Base-by-base conservation (phyloP, 2,329 filamentous ascomycete genomes). In the Monosporascus sp. region DNA sequence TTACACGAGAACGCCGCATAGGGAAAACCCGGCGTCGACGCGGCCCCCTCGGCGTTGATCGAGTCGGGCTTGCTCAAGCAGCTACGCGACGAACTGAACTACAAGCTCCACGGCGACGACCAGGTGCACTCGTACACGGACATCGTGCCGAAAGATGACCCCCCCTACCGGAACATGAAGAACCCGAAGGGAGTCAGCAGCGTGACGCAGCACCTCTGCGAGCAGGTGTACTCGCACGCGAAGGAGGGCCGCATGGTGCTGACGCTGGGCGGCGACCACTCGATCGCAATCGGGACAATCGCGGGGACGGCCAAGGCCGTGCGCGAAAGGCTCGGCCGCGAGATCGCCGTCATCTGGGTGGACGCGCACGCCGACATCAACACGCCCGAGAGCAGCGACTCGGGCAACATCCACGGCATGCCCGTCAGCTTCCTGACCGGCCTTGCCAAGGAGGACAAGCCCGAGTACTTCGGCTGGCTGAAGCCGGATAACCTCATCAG, bases 331-430 rank as follows among this genome's bases (percentile, higher is more conserved):
- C 76, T 96, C 54, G 83, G 77, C 45, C 81, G 87, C 52, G 93
- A 97, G 64, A 86, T 97, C 58, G 94, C 91, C 14, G 90, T 99
- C 54, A 95, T 99, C 70, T 99, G 94, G 94, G 94, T 99, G 35
- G 94, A 99, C 72, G 94, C 94, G 25, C 94, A 99, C 72, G 88
- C 93, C 51, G 94, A 99, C 72, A 97, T 99, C 78, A 99, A 99
- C 76, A 91, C 89, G 1, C 94, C 93, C 50, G 92, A 97, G 81
- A 87, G 84, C 48, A 93, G 88, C 60, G 88, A 81, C 43, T 94
- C 88, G 61, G 94, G 94, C 36, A 97, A 97, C 74, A 88, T 99
- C 58, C 94, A 99, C 74, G 94, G 94, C 63, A 99, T 99, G 94
- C 94, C 94, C 2, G 89, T 97, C 38, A 85, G 90, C 3, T 99